phyloP scores from a whole-genome alignment of 148 eudicot genomes.

The Polygonum aviculare region DNA sequence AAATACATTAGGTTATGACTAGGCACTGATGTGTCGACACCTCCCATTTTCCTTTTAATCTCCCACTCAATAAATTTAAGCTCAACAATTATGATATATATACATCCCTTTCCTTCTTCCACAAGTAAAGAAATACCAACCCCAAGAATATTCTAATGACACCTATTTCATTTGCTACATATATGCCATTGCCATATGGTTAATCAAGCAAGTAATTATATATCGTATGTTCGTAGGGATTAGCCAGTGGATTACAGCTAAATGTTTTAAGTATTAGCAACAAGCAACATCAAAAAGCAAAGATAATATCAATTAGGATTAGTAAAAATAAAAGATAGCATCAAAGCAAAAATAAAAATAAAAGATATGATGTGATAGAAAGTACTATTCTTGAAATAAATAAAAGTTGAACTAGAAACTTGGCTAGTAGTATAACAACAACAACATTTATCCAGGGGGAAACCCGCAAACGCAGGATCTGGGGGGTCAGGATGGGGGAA shows the following conservation, averaged over 20 bases:
- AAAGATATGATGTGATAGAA: background rate
- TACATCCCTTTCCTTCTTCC: background rate
- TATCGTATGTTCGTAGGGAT: background rate
- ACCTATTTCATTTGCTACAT: too few species aligned
- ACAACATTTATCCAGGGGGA: too few species aligned
- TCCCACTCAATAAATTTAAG: background rate
- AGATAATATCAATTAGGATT: background rate
- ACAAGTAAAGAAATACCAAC: background rate
- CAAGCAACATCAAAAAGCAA: background rate
- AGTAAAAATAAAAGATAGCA: background rate
- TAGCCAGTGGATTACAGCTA: background rate
- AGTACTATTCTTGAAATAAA: background rate
- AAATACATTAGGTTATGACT: background rate
- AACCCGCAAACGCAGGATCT: too few species aligned
- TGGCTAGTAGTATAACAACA: background rate
- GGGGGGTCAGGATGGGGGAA: too few species aligned
- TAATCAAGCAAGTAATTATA: background rate
- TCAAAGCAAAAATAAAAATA: background rate
- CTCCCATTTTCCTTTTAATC: background rate
- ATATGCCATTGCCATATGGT: too few species aligned
- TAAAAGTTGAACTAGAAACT: too few species aligned
- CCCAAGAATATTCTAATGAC: too few species aligned
- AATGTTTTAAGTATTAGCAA: background rate
- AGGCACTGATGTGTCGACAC: constrained; percentile 2
- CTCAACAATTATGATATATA: background rate